A percentile compares a stretch with the other conserved stretches of the same genome.
Conservation (phyloP, 2,329 filamentous ascomycete genomes). For the Lecanicillium sp. region DNA sequence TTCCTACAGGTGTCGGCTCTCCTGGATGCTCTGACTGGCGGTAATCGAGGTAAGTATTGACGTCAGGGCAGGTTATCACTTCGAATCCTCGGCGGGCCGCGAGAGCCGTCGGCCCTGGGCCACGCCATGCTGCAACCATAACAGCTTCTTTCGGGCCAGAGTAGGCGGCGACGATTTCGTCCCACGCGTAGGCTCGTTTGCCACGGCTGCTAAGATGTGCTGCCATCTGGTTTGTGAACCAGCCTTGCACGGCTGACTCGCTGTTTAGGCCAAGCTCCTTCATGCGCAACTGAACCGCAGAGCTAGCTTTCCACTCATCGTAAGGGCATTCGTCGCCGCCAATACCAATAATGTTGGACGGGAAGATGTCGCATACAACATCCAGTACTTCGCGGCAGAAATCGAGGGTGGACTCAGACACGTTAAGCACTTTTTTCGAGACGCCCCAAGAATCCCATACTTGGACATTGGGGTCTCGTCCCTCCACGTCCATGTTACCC, state of each 20-base stretch:
- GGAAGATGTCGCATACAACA: slow-evolving; percentile 11
- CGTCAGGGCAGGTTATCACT: slow-evolving; percentile 12
- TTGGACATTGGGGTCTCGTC: not conserved
- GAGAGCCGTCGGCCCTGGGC: slow-evolving; percentile 10
- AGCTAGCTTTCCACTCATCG: slow-evolving; percentile 12
- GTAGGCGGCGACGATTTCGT: slow-evolving; percentile 12
- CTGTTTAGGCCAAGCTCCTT: slow-evolving; percentile 9
- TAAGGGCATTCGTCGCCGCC: slow-evolving; percentile 14
- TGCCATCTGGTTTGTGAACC: slow-evolving; percentile 12
- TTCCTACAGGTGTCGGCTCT: slow-evolving; percentile 12
- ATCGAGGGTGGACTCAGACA: slow-evolving; percentile 10
- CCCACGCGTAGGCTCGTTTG: slow-evolving; percentile 12
- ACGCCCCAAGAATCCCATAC: slow-evolving; percentile 13
- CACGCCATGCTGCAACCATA: slow-evolving; percentile 11
- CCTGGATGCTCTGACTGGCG: slow-evolving; percentile 12
- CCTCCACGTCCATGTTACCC: slow-evolving; percentile 10
- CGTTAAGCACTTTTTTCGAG: slow-evolving; percentile 11
- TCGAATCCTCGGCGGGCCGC: slow-evolving; percentile 12
- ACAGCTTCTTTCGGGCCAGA: slow-evolving; percentile 6
- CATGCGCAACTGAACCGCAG: slow-evolving; percentile 9
- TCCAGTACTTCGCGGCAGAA: slow-evolving; percentile 13
- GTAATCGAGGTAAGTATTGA: slow-evolving; percentile 12
- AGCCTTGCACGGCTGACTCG: slow-evolving; percentile 11
- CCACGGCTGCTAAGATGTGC: slow-evolving; percentile 9
- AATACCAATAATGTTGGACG: slow-evolving; percentile 9